phyloP scores from a whole-genome alignment of 2,329 filamentous ascomycete genomes.

The Elsinoe ampelina region DNA sequence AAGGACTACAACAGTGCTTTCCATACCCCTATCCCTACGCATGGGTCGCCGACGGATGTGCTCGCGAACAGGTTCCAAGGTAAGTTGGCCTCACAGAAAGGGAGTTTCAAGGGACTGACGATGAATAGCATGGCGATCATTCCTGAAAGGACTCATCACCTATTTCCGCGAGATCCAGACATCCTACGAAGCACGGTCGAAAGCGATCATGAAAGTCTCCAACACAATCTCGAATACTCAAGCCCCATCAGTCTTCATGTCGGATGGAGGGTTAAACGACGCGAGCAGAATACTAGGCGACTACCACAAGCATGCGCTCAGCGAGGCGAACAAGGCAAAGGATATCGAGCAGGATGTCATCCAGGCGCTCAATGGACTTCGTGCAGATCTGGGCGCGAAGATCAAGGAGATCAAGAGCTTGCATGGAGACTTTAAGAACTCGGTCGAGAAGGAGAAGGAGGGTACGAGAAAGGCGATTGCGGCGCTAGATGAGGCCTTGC shows the following conservation, averaged over 20 bases:
- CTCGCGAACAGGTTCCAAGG: conserved; percentile 83
- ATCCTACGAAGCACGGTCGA: conserved; percentile 78
- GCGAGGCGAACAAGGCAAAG: conserved; percentile 76
- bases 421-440: conserved; percentile 92
- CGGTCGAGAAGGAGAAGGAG: conserved; percentile 91
- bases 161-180: conserved; percentile 90
- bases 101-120: background rate
- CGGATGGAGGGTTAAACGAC: conserved; percentile 76
- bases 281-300: conserved; percentile 69
- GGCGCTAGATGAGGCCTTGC: conserved; percentile 70
- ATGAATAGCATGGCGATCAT: conserved; percentile 76
- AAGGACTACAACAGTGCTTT: conserved; percentile 75
- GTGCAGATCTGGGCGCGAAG: conserved; percentile 86
- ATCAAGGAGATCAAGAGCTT: conserved; percentile 97
- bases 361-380: conserved; percentile 70
- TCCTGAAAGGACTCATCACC: conserved; percentile 85
- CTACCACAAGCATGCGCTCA: conserved; percentile 71
- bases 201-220: conserved; percentile 71
- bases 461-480: conserved; percentile 69
- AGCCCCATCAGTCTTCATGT: conserved; percentile 65
- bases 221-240: conserved; percentile 75
- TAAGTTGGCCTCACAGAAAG: conserved; percentile 33
- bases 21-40: conserved; percentile 79
- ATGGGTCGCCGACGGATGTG: conserved; percentile 77
- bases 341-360: conserved; percentile 92